phyloP scores from a whole-genome alignment of 2,329 filamentous ascomycete genomes.

The Aureobasidium sp. region DNA sequence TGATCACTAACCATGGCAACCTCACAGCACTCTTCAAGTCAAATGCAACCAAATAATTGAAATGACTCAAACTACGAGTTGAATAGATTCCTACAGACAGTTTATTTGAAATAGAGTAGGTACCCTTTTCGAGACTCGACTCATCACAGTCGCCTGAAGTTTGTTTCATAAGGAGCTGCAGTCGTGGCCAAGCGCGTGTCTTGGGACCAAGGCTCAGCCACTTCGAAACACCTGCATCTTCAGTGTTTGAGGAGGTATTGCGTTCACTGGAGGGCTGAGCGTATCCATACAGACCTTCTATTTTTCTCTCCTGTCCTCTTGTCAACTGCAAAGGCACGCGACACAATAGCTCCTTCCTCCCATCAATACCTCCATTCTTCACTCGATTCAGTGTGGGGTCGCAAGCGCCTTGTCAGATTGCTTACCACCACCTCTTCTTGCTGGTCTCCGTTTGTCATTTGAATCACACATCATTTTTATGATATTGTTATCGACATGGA shows the following conservation, averaged over 20 bases:
- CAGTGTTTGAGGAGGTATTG: neutral
- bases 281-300: neutral
- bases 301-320: neutral
- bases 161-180: neutral
- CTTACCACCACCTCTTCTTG: neutral
- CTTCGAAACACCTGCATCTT: neutral
- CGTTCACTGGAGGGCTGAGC: neutral
- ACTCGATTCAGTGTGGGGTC: neutral
- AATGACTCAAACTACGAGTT: neutral
- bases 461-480: neutral
- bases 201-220: constrained; percentile 8
- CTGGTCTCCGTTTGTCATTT: neutral
- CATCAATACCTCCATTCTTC: neutral
- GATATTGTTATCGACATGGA: neutral
- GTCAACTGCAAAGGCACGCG: neutral
- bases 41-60: neutral
- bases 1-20: no score
- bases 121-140: neutral
- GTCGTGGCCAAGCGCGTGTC: neutral
- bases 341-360: neutral
- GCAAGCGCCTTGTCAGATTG: neutral
- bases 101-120: no score
- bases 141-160: neutral
- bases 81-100: neutral
- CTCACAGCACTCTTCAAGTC: no score